Percentiles rank a stretch among this genome's conserved stretches.
These are phyloP conservation scores for Cyberlindnera mrakii DNA, from an alignment of 805 yeast genomes.

Conservation along the genomic window DNA sequence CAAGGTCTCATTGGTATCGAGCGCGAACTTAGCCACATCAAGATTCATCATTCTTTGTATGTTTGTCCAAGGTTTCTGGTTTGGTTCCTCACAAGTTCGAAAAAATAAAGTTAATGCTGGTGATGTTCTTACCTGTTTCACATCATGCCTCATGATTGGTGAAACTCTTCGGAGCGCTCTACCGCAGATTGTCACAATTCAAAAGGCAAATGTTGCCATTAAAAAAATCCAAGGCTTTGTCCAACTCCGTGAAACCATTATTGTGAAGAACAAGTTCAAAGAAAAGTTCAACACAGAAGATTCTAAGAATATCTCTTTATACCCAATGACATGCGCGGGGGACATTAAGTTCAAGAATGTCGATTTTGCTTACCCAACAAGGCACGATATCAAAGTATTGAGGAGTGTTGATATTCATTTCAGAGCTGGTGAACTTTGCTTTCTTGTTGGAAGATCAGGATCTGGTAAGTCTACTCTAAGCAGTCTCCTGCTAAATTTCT, in stretches of 20 bases:
- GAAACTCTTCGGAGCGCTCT: conserved; percentile 49
- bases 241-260: conserved; percentile 13
- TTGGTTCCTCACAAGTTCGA: conserved; percentile 65
- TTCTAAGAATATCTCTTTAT: conserved; percentile 13
- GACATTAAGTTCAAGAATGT: conserved; percentile 50
- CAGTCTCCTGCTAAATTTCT: conserved; percentile 54
- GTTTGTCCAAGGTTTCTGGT: conserved; percentile 93
- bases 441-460: conserved; percentile 83
- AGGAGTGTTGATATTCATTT: conserved; percentile 41
- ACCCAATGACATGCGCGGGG: conserved; percentile 35
- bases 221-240: conserved; percentile 39
- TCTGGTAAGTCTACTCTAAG: conserved; percentile 88
- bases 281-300: conserved; percentile 6
- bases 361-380: conserved; percentile 55
- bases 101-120: conserved; percentile 47
- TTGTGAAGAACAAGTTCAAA: conserved; percentile 8
- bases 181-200: conserved; percentile 52
- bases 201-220: conserved; percentile 70
- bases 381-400: conserved; percentile 43
- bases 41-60: conserved; percentile 57
- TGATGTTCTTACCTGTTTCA: conserved; percentile 74
- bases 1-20: conserved; percentile 39
- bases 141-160: conserved; percentile 73
- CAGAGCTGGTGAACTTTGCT: conserved; percentile 42
- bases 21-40: conserved; percentile 51